Base-by-base conservation (phyloP, 768 basidiomycete species). In the Podaxis rugospora region DNA sequence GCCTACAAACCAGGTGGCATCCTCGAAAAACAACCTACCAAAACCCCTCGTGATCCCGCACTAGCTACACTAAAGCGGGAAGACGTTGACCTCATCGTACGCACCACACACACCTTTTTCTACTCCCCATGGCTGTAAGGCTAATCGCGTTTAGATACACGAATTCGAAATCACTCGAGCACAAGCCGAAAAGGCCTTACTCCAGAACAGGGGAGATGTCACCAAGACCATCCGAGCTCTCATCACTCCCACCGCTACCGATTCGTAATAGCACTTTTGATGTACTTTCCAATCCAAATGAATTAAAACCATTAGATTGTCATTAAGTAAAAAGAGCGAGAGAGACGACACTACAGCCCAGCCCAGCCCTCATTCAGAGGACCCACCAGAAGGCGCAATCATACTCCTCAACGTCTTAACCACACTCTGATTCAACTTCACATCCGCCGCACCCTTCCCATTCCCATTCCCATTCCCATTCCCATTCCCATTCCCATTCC, bases 31-130 rank as follows among this genome's bases (percentile, higher is more conserved):
- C 72, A 80, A 0, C 79, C 80, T n/a, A 64, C 72, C 2, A 87
- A 84, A 63, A 64, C 76, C 3, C 61, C 74, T 4, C 83, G 82
- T 62, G 81, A 83, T 23, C 66, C 73, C 5, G 60, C 71, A 0
- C 63, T 70, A 4, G 70, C 75, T 51, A 56, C 70, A 3, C 70
- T 77, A 5, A 87, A 87, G 68, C 76, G 79, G 36, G 87, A 87
- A 62, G 87, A 89, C 65, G 72, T 89, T 1, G 87, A 90, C 53
- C 63, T 88, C 6, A 81, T 90, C 52, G 88, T 89, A 64, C 63
- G 83, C 72, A 27, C 42, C 72, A 27, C 42, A 21, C 42, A 21
- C 21, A 21, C 1, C 21, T 21, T 21, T 21, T 21, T 21, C 1
- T 21, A n/a, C 21, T 21, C 7, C 28, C 28, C 28, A 32, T 9